Evolutionary conservation across 2,329 filamentous ascomycete species (phyloP).

Genomic region (Stagonosporopsis rhizophila): DNA sequence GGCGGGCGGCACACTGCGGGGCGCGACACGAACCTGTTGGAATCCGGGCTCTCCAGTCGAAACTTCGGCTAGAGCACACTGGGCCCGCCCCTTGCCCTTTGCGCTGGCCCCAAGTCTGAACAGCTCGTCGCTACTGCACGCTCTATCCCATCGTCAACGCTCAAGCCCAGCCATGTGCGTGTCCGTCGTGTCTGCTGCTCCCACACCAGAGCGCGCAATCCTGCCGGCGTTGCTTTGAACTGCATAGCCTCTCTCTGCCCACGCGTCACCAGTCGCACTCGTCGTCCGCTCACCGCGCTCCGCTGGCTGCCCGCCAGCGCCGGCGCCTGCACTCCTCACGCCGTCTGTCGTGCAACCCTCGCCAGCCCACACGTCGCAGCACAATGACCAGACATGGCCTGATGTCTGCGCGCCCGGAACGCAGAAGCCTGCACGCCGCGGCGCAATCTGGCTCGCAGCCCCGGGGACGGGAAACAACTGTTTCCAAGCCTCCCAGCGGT

Average conservation of each 20-base stretch:
- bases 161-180: slow-evolving; percentile 16
- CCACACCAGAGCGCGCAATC: background rate
- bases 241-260: slow-evolving; percentile 3
- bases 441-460: slow-evolving; percentile 18
- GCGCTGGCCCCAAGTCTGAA: background rate
- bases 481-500: background rate
- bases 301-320: background rate
- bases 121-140: slow-evolving; percentile 14
- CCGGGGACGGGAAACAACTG: slow-evolving; percentile 1
- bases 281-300: background rate
- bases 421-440: background rate
- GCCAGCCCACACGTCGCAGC: slow-evolving; percentile 22
- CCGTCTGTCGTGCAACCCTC: slow-evolving; percentile 24
- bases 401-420: slow-evolving; percentile 19
- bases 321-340: no score
- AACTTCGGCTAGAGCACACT: slow-evolving; percentile 1
- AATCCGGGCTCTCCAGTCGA: background rate
- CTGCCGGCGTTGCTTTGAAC: slow-evolving; percentile 1
- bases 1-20: slow-evolving; percentile 8
- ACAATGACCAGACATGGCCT: slow-evolving; percentile 26
- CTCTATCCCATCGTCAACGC: slow-evolving; percentile 10
- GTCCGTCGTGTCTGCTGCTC: background rate
- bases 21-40: slow-evolving; percentile 5
- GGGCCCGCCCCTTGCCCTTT: slow-evolving; percentile 13
- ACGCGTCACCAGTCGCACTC: background rate